phyloP scores from a whole-genome alignment of 306 rosid genomes.

The Prosopis cineraria region DNA sequence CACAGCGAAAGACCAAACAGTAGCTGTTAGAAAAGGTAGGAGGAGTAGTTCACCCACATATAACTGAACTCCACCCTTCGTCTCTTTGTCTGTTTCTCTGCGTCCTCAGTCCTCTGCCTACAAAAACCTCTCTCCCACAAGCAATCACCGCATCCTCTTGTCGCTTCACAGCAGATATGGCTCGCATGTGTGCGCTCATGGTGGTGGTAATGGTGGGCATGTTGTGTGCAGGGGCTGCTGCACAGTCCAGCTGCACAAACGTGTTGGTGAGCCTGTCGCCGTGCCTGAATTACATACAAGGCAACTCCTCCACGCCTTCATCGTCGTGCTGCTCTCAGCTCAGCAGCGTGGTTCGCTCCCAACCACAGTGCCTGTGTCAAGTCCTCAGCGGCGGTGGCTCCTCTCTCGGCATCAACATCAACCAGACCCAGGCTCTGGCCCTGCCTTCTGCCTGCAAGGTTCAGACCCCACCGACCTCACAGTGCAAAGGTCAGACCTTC shows the following conservation, averaged over 20 bases:
- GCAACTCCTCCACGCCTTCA: constrained; percentile 77
- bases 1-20: constrained; percentile 10
- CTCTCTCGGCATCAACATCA: constrained; percentile 62
- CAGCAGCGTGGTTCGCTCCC: constrained; percentile 58
- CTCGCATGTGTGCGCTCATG: constrained; percentile 38
- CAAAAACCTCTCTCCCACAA: constrained; percentile 35
- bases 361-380: constrained; percentile 79
- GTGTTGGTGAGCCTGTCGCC: constrained; percentile 71
- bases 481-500: constrained; percentile 59
- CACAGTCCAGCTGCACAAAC: constrained; percentile 68
- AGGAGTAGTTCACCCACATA: constrained; percentile 66
- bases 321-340: constrained; percentile 82
- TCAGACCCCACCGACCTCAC: constrained; percentile 63
- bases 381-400: constrained; percentile 69
- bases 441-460: constrained; percentile 79
- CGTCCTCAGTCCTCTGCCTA: constrained; percentile 40
- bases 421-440: constrained; percentile 76
- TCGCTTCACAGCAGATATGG: constrained; percentile 52
- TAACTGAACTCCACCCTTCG: background rate
- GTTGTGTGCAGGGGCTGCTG: constrained; percentile 53
- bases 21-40: constrained; percentile 38
- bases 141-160: background rate
- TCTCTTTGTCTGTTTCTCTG: constrained; percentile 37
- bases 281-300: constrained; percentile 66
- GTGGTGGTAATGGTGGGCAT: constrained; percentile 36